phyloP scores from a whole-genome alignment of 1,139 yeast species.

The Pichia cactophila region DNA sequence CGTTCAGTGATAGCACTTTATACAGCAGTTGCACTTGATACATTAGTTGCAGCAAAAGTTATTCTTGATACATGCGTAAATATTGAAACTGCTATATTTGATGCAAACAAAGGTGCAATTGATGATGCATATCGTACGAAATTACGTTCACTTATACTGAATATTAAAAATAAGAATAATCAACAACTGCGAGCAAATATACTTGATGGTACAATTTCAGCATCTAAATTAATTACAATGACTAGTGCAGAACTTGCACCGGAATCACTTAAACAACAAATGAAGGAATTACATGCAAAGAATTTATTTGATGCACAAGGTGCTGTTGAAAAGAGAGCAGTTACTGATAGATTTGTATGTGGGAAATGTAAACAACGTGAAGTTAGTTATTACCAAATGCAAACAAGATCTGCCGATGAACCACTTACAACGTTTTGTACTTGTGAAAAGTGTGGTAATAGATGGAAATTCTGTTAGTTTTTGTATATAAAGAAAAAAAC shows the following conservation, averaged over 20 bases:
- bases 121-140: constrained; percentile 64
- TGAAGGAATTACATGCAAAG: constrained; percentile 78
- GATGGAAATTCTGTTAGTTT: constrained; percentile 82
- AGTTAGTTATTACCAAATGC: constrained; percentile 95
- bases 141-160: constrained; percentile 75
- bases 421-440: constrained; percentile 97
- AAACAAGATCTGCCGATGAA: constrained; percentile 97
- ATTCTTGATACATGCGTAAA: constrained; percentile 60
- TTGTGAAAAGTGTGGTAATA: constrained; percentile 93
- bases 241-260: constrained; percentile 93
- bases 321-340: constrained; percentile 94
- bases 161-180: constrained; percentile 81
- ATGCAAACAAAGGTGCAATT: constrained; percentile 48
- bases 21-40: constrained; percentile 81
- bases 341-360: constrained; percentile 93
- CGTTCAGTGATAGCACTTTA: constrained; percentile 78
- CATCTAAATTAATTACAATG: constrained; percentile 68
- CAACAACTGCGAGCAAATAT: constrained; percentile 73
- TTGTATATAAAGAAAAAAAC: too few species aligned
- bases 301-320: constrained; percentile 96
- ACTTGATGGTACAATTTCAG: constrained; percentile 54
- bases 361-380: constrained; percentile 96
- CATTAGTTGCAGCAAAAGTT: constrained; percentile 48
- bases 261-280: constrained; percentile 73
- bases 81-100: constrained; percentile 66